Percentiles rank a stretch among this genome's conserved stretches.
Evolutionary conservation across 176 grass and related monocot species (phyloP).

Genomic region (Carex myosuroides): DNA sequence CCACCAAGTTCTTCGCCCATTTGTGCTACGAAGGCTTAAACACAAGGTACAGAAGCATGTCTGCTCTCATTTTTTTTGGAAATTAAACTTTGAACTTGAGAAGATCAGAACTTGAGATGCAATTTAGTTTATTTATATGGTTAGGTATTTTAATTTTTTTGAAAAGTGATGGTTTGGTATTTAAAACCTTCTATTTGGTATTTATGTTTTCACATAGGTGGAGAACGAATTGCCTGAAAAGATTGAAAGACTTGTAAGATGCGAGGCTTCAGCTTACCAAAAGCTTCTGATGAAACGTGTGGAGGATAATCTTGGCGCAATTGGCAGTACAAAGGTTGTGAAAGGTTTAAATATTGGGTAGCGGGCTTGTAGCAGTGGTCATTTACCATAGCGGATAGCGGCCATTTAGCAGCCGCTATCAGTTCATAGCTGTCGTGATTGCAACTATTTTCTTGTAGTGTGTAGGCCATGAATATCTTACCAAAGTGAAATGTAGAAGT

Average conservation of each 20-base stretch:
- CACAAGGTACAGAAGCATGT: constrained; percentile 58
- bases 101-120: neutral
- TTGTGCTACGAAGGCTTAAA: constrained; percentile 97
- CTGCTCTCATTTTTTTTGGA: constrained; percentile 19
- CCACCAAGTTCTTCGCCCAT: constrained; percentile 99
- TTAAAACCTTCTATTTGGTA: constrained; percentile 21
- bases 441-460: constrained; percentile 21
- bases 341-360: neutral
- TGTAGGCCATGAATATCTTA: constrained; percentile 20
- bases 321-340: constrained; percentile 77
- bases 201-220: constrained; percentile 50
- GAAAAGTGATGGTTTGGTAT: neutral
- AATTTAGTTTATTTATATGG: neutral
- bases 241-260: constrained; percentile 95
- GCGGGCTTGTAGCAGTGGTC: neutral
- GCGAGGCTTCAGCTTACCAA: constrained; percentile 96
- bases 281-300: constrained; percentile 97
- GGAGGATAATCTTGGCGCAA: constrained; percentile 83
- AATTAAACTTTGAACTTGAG: neutral
- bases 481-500: neutral
- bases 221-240: constrained; percentile 95
- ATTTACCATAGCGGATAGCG: neutral
- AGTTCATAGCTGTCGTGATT: neutral
- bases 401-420: neutral
- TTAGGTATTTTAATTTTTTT: neutral